Evolutionary conservation across 75 land plant species (phyloP), one percentile per base, ranked within the genome.

Genomic region (Picea glauca): DNA sequence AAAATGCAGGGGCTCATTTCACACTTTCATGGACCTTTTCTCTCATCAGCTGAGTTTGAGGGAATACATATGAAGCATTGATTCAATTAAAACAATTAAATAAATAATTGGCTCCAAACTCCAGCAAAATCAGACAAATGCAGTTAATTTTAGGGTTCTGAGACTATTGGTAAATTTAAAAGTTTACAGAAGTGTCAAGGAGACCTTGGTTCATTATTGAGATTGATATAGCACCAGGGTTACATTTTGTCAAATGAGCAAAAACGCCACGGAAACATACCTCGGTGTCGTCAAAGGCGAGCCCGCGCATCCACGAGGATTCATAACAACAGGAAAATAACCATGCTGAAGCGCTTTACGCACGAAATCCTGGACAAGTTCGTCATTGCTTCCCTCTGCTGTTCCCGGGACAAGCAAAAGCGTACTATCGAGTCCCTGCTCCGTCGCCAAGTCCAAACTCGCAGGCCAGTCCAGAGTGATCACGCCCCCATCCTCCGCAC

Each of bases 271-370:
- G 26, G 43, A 66, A 6, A 7, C 82, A 72, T 80, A 94, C 99
- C 99, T 83, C 56, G 99, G 83, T 4, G 98, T 91, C 20, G 94
- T 95, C 60, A 98, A 72, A 5, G 98, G 98, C 2, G 99, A 98
- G 13, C 94, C 89, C 63, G 91, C 99, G 80, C 94, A 98, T 5
- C 99, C 99, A 40, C 99, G 85, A 5, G 99, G 99, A 84, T 98
- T 98, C 89, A 98, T 82, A 5, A 98, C 94, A 54, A 98, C 78
- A 3, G 99, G 98, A 74, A 98, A 98, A 43, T 66, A 86, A 21
- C 99, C 99, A 60, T 78, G 72, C 23, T 63, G 62, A 23, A 93
- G 63, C 3, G 88, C 87, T 46, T 87, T 86, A 23, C 62, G 46
- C 32, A 88, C 96, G 78, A 93, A 93, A 38, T 13, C 59, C 84